Evolutionary conservation across 1,284 basidiomycete genomes (phyloP).

Genomic region (Leccinum glutinopallens): DNA sequence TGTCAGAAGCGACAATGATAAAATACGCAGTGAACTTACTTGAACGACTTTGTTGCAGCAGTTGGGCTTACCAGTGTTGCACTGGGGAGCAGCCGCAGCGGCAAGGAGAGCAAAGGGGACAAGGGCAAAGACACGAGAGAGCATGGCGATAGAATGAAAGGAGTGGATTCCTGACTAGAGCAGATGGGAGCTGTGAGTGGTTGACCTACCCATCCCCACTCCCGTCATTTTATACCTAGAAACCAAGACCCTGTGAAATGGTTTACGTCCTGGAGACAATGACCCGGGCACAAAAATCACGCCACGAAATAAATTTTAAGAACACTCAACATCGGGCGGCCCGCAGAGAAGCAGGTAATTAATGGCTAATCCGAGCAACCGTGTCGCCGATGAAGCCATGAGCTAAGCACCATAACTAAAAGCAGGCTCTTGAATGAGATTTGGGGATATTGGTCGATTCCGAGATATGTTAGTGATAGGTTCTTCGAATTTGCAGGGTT

Average conservation of each 20-base stretch:
- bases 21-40: not conserved
- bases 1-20: not conserved
- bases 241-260: not conserved
- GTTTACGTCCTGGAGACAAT: too few species aligned
- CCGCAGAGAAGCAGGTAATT: too few species aligned
- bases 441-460: too few species aligned
- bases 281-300: too few species aligned
- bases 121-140: not conserved
- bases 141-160: not conserved
- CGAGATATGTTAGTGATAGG: too few species aligned
- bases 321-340: too few species aligned
- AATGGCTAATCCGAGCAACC: too few species aligned
- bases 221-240: not conserved
- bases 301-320: too few species aligned
- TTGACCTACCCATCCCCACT: not conserved
- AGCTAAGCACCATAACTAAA: too few species aligned
- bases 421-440: too few species aligned
- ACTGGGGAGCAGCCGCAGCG: not conserved
- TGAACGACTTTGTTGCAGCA: not conserved
- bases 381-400: too few species aligned
- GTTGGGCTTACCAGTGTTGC: not conserved
- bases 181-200: not conserved
- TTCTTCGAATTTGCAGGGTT: too few species aligned
- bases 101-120: not conserved
- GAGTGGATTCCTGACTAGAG: not conserved